phyloP scores from a whole-genome alignment of 1,139 yeast species.

The Saccharomyces hybrid region DNA sequence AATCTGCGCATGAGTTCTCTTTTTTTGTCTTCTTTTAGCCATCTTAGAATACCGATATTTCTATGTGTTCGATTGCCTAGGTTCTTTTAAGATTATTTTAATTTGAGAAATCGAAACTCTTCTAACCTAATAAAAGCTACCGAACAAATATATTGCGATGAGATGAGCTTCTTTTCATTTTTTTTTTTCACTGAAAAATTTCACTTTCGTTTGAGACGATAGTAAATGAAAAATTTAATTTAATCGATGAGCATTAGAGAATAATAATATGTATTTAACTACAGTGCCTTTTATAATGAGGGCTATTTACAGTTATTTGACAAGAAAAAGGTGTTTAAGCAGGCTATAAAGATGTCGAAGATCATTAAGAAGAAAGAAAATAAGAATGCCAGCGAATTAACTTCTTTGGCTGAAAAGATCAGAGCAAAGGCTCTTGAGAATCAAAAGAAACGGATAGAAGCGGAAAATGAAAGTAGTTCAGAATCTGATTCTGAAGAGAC shows the following conservation, averaged over 20 bases:
- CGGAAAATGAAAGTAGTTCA: constrained; percentile 7
- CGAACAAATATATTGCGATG: constrained; percentile 2
- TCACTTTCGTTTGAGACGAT: constrained; percentile 3
- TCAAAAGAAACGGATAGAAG: constrained; percentile 15
- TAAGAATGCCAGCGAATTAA: constrained; percentile 20
- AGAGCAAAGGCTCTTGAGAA: constrained; percentile 44
- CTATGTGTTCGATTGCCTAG: not conserved
- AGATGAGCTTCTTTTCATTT: constrained; percentile 7
- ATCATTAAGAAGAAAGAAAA: constrained; percentile 21
- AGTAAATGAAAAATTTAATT: not conserved
- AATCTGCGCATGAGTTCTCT: too few species aligned
- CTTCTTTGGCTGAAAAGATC: constrained; percentile 39
- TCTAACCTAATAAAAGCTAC: not conserved
- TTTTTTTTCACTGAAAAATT: constrained; percentile 2
- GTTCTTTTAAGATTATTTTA: too few species aligned
- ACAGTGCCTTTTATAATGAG: not conserved
- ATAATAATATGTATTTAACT: not conserved
- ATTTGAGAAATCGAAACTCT: not conserved
- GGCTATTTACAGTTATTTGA: too few species aligned
- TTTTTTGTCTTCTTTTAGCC: too few species aligned
- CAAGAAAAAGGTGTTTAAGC: too few species aligned
- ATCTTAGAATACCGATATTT: not conserved
- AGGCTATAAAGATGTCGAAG: constrained; percentile 7
- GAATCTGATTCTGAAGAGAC: constrained; percentile 4
- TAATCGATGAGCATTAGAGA: not conserved